A percentile compares a stretch with the other conserved stretches of the same genome.
These are phyloP conservation scores for Panellus pusillus DNA, from an alignment of 768 basidiomycete genomes.

Conservation along the genomic window DNA sequence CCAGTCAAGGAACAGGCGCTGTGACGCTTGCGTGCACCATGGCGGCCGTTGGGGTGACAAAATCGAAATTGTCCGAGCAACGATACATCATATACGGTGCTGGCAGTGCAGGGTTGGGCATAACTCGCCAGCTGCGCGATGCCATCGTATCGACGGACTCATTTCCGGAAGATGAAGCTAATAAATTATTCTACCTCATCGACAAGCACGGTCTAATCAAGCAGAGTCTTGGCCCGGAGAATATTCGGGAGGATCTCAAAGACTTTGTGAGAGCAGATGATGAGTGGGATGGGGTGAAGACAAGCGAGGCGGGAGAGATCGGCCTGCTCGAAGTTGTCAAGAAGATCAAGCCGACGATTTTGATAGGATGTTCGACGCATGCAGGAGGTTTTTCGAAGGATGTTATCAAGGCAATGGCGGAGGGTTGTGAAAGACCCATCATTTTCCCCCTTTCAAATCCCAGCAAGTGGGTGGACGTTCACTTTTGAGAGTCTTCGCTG, in stretches of 20 bases:
- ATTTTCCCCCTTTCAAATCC: conserved; percentile 87
- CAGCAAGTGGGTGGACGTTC: conserved; percentile 32
- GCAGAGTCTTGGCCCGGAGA: conserved; percentile 39
- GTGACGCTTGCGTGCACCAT: conserved; percentile 71
- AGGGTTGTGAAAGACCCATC: conserved; percentile 70
- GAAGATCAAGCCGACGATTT: conserved; percentile 72
- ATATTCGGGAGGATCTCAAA: conserved; percentile 46
- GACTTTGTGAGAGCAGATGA: conserved; percentile 60
- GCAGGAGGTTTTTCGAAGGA: conserved; percentile 78
- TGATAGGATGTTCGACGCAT: conserved; percentile 84
- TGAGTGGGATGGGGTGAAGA: conserved; percentile 49
- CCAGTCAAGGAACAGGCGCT: conserved; percentile 73
- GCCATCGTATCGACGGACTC: conserved; percentile 64
- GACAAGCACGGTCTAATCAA: conserved; percentile 69
- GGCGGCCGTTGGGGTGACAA: conserved; percentile 68
- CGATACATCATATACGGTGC: conserved; percentile 79
- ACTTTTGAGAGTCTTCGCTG: neutral
- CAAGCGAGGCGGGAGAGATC: too few relatives aligned
- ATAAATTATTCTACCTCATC: conserved; percentile 66
- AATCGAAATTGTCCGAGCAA: conserved; percentile 66
- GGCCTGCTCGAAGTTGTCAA: conserved; percentile 68
- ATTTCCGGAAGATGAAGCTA: conserved; percentile 57
- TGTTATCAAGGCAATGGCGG: conserved; percentile 66
- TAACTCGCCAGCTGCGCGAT: conserved; percentile 67
- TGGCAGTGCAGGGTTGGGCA: conserved; percentile 78